Evolutionary conservation across 306 rosid genomes (phyloP).

Genomic region (Castanea crenata): DNA sequence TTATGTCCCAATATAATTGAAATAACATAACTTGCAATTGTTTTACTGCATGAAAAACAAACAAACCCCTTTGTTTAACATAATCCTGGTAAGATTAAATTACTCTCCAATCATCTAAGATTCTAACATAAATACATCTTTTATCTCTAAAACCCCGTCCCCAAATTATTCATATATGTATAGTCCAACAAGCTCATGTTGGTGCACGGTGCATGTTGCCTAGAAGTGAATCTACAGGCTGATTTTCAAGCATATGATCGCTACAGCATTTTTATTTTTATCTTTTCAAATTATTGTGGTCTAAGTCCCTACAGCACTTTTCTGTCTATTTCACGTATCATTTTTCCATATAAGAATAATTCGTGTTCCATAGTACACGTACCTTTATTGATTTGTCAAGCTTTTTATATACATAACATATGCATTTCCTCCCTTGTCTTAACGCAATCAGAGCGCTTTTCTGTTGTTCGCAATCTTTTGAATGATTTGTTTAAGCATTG

Average conservation of each 20-base stretch:
- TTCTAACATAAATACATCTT: no score
- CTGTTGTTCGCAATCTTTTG: constrained; percentile 38
- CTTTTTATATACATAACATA: background rate
- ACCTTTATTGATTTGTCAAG: constrained; percentile 46
- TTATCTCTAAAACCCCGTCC: no score
- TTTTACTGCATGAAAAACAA: no score
- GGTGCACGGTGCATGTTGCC: constrained; percentile 50
- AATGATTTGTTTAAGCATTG: constrained; percentile 29
- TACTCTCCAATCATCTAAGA: no score
- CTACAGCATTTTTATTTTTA: constrained; percentile 30
- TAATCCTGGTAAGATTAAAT: no score
- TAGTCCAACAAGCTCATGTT: constrained; percentile 54
- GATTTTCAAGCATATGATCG: constrained; percentile 70
- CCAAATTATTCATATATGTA: constrained; percentile 24
- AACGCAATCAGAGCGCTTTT: constrained; percentile 37
- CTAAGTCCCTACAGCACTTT: constrained; percentile 37
- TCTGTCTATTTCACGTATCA: constrained; percentile 4
- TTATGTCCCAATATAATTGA: no score
- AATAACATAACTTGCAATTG: no score
- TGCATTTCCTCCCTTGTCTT: constrained; percentile 27
- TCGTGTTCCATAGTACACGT: constrained; percentile 41
- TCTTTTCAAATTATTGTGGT: no score
- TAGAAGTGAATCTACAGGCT: constrained; percentile 43
- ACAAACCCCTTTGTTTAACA: no score
- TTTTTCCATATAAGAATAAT: constrained; percentile 37